Conservation (phyloP, 106 monocot genomes). For the Phalaenopsis equestris region DNA sequence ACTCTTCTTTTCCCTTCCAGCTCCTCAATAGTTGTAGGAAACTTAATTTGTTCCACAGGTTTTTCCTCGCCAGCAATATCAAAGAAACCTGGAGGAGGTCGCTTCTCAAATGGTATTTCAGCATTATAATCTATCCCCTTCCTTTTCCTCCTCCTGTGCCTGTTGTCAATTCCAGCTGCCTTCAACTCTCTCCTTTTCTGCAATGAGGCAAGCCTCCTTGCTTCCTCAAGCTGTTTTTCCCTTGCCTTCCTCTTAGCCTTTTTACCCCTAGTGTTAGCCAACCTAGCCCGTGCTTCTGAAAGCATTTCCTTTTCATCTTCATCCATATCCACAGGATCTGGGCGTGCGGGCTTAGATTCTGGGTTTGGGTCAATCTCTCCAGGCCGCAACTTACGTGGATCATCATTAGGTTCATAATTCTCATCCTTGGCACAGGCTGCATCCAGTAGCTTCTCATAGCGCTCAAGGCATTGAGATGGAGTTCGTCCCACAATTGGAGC, state of each 20-base stretch:
- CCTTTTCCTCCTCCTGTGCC: conserved; percentile 78
- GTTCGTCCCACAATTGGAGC: conserved; percentile 97
- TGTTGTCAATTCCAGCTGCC: conserved; percentile 87
- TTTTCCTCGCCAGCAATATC: conserved; percentile 79
- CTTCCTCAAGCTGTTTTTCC: conserved; percentile 98
- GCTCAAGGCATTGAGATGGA: conserved; percentile 94
- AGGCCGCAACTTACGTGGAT: conserved; percentile 86
- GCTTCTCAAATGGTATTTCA: conserved; percentile 98
- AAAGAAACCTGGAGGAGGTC: conserved; percentile 92
- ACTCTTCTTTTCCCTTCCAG: conserved; percentile 90
- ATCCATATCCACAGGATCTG: conserved; percentile 99
- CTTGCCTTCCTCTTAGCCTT: conserved; percentile 98
- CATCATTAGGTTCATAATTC: conserved; percentile 82
- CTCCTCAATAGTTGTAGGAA: conserved; percentile 95
- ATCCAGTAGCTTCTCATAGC: conserved; percentile 95
- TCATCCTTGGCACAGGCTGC: conserved; percentile 94
- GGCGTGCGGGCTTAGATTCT: conserved; percentile 93
- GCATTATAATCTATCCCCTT: conserved; percentile 96
- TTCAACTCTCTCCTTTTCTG: conserved; percentile 95
- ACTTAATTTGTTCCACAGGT: conserved; percentile 44
- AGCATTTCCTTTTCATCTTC: conserved; percentile 99
- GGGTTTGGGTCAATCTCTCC: conserved; percentile 99
- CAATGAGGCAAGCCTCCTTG: conserved; percentile 92
- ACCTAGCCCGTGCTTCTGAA: conserved; percentile 91
- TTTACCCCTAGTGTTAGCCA: conserved; percentile 93